These are phyloP conservation scores for Venturia asperata DNA, from an alignment of 2,329 filamentous ascomycete genomes.

Conservation along the genomic window DNA sequence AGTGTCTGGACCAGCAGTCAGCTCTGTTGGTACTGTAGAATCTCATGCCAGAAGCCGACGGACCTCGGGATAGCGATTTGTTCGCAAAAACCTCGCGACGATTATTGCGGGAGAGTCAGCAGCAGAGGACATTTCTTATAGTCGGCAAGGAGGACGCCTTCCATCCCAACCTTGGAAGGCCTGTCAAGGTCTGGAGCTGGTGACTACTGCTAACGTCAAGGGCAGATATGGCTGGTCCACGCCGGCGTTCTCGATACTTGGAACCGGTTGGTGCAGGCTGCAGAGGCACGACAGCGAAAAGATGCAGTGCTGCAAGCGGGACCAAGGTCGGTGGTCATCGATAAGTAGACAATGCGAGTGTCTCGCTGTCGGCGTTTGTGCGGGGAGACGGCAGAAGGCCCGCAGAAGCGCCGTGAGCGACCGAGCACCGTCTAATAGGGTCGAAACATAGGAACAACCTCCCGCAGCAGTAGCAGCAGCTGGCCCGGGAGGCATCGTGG, in stretches of 20 bases:
- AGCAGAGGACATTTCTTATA: slow-evolving; percentile 20
- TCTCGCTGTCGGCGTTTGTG: background rate
- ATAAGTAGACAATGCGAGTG: background rate
- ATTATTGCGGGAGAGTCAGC: slow-evolving; percentile 34
- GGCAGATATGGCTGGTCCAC: background rate
- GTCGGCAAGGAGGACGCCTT: background rate
- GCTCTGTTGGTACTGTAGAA: background rate
- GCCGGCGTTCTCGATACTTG: background rate
- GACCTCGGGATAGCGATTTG: slow-evolving; percentile 37
- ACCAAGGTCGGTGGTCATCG: background rate
- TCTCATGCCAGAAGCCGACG: background rate
- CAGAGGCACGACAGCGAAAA: background rate
- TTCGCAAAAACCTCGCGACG: slow-evolving; percentile 36
- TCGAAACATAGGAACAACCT: too few relatives aligned
- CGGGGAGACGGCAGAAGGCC: background rate
- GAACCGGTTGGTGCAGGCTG: background rate
- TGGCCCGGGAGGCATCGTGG: too few relatives aligned
- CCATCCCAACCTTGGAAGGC: background rate
- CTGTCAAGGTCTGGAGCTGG: background rate
- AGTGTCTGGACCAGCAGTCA: slow-evolving; percentile 41
- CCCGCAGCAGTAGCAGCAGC: too few relatives aligned
- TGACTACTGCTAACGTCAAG: background rate
- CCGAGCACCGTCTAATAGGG: too few relatives aligned
- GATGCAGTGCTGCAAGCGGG: background rate
- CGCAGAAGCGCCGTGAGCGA: too few relatives aligned